Evolutionary conservation across 2,329 filamentous ascomycete genomes (phyloP), one percentile per base, ranked within the genome.

Genomic region (Arthrobotrys sphaeroides): DNA sequence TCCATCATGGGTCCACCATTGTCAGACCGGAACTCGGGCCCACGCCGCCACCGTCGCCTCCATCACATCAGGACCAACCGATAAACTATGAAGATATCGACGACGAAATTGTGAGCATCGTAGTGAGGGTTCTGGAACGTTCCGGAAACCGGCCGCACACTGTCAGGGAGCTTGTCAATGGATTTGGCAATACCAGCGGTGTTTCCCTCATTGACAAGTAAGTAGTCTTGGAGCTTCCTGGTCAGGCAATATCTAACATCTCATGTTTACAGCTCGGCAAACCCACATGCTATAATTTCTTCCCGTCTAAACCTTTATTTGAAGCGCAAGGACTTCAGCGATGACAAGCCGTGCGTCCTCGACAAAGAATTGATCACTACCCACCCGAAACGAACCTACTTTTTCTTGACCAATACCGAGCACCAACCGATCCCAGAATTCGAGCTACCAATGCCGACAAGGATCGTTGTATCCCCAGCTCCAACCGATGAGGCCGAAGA

Each of bases 311-410:
- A 93, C 42, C 89, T 91, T 33, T 99, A 96, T 83, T 87, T 97
- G 81, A 96, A 96, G 85, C 92, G 95, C 78, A 74, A 74, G 62
- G 84, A 91, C 65, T 93, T 91, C 94, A 91, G 89, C 26, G 88
- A 90, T 5, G 84, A 90, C 60, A 86, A 90, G 59, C 92, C 91
- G 62, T 98, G 95, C 83, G 94, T 95, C 2, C 84, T 98, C 66
- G 92, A 92, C 60, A 98, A 98, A 84, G 93, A 97, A 83, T 88
- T 97, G 65, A 93, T 97, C 82, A 90, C 91, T 42, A 91, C 94
- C 43, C 94, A 98, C 82, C 95, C 95, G 18, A 91, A 94, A 81
- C 92, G 95, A 83, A 94, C 96, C 51, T 98, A 97, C 85, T 98
- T 96, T 84, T 98, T 94, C 84, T 88, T 99, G 74, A 96, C 93